These are phyloP conservation scores for Rubia tinctorum DNA, from an alignment of 305 asterid genomes.

Conservation along the genomic window DNA sequence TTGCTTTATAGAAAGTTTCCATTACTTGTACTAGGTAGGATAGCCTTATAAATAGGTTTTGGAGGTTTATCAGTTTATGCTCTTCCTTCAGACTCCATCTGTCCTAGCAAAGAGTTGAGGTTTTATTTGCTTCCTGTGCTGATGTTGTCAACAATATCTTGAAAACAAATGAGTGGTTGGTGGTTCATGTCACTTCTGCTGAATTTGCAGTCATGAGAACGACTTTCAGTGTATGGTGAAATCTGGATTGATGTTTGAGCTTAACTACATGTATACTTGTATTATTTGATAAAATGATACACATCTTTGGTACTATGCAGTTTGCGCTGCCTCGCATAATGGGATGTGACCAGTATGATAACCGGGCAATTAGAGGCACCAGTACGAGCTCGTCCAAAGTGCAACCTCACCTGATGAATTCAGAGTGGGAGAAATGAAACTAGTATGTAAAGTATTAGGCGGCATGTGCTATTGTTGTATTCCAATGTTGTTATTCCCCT, in stretches of 20 bases:
- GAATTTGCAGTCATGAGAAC: constrained; percentile 91
- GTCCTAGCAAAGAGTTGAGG: not conserved
- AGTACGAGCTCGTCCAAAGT: constrained; percentile 30
- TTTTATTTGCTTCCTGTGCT: constrained; percentile 20
- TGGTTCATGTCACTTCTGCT: constrained; percentile 79
- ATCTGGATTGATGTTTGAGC: not conserved
- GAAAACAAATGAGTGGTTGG: constrained; percentile 63
- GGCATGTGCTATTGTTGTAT: not conserved
- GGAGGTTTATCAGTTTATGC: no score
- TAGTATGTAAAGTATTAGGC: not conserved
- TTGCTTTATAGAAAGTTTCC: not conserved
- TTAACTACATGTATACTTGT: not conserved
- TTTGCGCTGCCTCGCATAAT: constrained; percentile 89
- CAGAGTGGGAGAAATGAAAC: constrained; percentile 78
- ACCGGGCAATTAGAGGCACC: constrained; percentile 28
- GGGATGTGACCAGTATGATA: constrained; percentile 73
- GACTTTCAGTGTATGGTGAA: constrained; percentile 63
- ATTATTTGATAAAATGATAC: constrained; percentile 7
- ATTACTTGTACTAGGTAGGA: not conserved
- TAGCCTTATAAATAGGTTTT: no score
- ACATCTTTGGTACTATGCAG: constrained; percentile 38
- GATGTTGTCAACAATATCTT: constrained; percentile 71
- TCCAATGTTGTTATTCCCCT: not conserved
- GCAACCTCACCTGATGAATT: constrained; percentile 37
- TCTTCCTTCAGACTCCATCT: no score